Percentiles rank a stretch among this genome's conserved stretches.
phyloP scores from a whole-genome alignment of 2,329 filamentous ascomycete species.

The Botryotinia globosa region DNA sequence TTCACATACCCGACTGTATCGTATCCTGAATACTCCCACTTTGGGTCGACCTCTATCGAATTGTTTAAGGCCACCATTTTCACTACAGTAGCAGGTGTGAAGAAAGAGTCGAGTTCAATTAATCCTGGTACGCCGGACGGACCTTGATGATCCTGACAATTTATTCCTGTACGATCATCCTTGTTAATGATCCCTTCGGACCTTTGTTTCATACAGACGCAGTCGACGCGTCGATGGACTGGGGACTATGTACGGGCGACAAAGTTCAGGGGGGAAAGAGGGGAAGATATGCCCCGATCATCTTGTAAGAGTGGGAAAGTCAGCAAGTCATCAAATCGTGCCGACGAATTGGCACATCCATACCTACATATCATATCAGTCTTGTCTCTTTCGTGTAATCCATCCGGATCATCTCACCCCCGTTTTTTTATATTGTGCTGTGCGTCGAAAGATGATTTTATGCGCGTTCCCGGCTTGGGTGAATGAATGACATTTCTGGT shows the following conservation, averaged over 20 bases:
- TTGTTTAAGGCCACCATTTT: neutral
- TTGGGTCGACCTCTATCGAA: no score
- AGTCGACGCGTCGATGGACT: constrained; percentile 17
- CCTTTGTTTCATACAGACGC: constrained; percentile 37
- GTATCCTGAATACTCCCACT: neutral
- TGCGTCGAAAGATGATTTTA: constrained; percentile 7
- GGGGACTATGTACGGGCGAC: neutral
- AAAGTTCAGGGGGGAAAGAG: constrained; percentile 1
- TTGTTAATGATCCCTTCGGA: constrained; percentile 31
- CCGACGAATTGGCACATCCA: constrained; percentile 19
- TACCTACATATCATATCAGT: neutral
- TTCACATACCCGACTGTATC: neutral
- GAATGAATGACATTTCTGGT: neutral
- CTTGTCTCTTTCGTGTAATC: constrained; percentile 23
- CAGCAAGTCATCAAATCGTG: constrained; percentile 23
- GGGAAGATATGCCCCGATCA: constrained; percentile 20
- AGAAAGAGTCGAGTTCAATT: constrained; percentile 8
- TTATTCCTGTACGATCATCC: constrained; percentile 28
- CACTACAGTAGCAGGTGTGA: neutral
- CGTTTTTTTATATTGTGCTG: neutral
- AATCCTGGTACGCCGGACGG: neutral
- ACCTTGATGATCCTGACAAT: constrained; percentile 19
- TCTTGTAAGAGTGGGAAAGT: constrained; percentile 21
- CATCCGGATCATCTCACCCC: constrained; percentile 25
- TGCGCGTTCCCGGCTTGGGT: constrained; percentile 7